Conservation (phyloP, 2,329 filamentous ascomycete species). For the Hortaea werneckii region DNA sequence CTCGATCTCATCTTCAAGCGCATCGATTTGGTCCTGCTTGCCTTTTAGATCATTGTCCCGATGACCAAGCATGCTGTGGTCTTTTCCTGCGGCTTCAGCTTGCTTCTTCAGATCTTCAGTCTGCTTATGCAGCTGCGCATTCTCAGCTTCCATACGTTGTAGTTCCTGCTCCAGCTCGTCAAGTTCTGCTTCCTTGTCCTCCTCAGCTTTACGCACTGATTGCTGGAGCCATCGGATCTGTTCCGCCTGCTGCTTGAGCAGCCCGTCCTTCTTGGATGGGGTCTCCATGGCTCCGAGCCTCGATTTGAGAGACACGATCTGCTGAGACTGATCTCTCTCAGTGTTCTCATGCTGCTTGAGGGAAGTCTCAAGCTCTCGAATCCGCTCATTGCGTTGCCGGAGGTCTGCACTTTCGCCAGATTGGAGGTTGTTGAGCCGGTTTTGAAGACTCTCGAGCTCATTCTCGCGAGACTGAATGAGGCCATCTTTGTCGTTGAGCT, state of each 20-base stretch:
- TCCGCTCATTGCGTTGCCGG: conserved; percentile 21
- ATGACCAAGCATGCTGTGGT: conserved; percentile 20
- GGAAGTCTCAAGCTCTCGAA: conserved; percentile 30
- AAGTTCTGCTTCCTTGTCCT: conserved; percentile 29
- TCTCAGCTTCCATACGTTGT: conserved; percentile 21
- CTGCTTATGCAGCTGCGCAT: conserved; percentile 17
- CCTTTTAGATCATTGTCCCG: conserved; percentile 15
- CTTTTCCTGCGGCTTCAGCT: conserved; percentile 13
- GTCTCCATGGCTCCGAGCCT: conserved; percentile 26
- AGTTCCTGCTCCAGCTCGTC: conserved; percentile 27
- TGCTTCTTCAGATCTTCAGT: conserved; percentile 14
- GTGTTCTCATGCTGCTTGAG: conserved; percentile 25
- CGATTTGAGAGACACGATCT: conserved; percentile 23
- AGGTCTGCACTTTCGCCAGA: conserved; percentile 22
- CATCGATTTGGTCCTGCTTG: conserved; percentile 18
- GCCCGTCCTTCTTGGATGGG: conserved; percentile 27
- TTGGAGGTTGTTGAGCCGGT: conserved; percentile 20
- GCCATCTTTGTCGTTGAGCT: conserved; percentile 33
- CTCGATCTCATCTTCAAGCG: conserved; percentile 23
- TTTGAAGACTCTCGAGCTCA: conserved; percentile 28
- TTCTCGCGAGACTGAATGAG: conserved; percentile 31
- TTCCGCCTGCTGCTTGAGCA: conserved; percentile 27
- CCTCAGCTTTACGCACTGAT: conserved; percentile 21
- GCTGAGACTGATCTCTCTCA: conserved; percentile 21
- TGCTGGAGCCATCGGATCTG: conserved; percentile 24